Conservation (phyloP, 129 eudicot genomes). For the Calendula officinalis region DNA sequence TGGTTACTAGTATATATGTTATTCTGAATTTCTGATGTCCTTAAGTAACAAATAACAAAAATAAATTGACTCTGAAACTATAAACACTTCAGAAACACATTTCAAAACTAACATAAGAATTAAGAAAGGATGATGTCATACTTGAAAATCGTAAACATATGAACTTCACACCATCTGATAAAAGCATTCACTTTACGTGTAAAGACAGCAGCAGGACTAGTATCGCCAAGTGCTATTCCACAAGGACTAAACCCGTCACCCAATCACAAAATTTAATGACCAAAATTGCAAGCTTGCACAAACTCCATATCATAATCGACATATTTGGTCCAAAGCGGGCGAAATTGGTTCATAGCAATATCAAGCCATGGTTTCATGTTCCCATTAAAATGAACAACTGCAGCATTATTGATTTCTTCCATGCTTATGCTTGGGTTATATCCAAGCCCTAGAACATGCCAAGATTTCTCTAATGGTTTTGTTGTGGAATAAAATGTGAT, state of each 20-base stretch:
- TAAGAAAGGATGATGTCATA: constrained; percentile 36
- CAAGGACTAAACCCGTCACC: constrained; percentile 22
- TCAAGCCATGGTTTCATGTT: constrained; percentile 95
- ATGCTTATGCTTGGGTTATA: constrained; percentile 81
- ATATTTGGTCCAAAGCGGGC: constrained; percentile 81
- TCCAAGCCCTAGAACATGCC: constrained; percentile 95
- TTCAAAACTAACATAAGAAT: constrained; percentile 30
- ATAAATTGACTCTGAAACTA: constrained; percentile 28
- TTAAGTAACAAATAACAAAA: constrained; percentile 22
- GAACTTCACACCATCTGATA: constrained; percentile 27
- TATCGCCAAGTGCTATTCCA: constrained; percentile 27
- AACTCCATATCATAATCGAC: constrained; percentile 82
- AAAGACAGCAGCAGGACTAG: constrained; percentile 30
- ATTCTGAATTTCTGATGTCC: constrained; percentile 25
- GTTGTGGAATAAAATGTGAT: constrained; percentile 90
- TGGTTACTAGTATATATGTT: constrained; percentile 19
- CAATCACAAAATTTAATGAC: constrained; percentile 33
- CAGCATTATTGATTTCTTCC: constrained; percentile 83
- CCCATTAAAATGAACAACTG: constrained; percentile 86
- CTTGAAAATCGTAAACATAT: constrained; percentile 30
- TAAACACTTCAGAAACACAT: constrained; percentile 43
- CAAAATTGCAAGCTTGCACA: constrained; percentile 80
- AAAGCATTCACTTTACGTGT: constrained; percentile 41
- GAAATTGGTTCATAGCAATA: constrained; percentile 79
- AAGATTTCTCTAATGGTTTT: constrained; percentile 83